Base-by-base conservation (phyloP, 345 rosid species). In the Geranium brycei region DNA sequence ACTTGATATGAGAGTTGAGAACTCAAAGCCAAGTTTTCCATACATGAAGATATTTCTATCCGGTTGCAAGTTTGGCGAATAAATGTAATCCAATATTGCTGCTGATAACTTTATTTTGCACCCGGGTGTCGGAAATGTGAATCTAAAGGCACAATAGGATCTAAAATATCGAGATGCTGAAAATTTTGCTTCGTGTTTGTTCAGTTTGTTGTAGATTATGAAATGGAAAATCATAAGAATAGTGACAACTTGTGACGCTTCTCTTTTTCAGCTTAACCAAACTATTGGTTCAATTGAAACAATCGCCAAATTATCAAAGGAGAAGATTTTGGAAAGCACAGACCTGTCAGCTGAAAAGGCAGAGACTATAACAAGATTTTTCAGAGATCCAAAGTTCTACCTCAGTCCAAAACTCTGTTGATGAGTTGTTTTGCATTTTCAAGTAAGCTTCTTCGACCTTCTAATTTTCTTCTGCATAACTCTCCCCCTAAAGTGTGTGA, bases 221-320 rank as follows among this genome's bases (percentile, higher is more conserved):
- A 4, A 35, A 35, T 35, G 41, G 7, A 35, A 0, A 35, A 13
- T n/a, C 17, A 14, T 17, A 23, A 30, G 11, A 32, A 41, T 55
- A 5, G 7, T 12, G 6, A 11, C 10, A 18, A 56, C 0, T 56
- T 13, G 11, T 38, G 13, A 5, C 61, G 17, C 14, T 55, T 56
- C 0, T 2, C 19, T 41, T 72, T 23, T 69, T 66, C 83, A 92
- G 99, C 88, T 92, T 12, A 81, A 79, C 79, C 97, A 86, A 77
- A 86, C 91, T 17, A 82, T 90, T 66, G 99, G 99, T 40, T 93
- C 99, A 5, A 80, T 93, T 12, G 90, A 87, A 77, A 85, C 95
- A 19, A 81, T 88, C 28, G 87, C 86, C 8, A 93, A 86, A 75
- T 85, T 96, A 75, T 82, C 95, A 11, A 86, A 85, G 81, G 87